Evolutionary conservation across 2,329 filamentous ascomycete genomes (phyloP).

Genomic region (Fusarium nelsonii): DNA sequence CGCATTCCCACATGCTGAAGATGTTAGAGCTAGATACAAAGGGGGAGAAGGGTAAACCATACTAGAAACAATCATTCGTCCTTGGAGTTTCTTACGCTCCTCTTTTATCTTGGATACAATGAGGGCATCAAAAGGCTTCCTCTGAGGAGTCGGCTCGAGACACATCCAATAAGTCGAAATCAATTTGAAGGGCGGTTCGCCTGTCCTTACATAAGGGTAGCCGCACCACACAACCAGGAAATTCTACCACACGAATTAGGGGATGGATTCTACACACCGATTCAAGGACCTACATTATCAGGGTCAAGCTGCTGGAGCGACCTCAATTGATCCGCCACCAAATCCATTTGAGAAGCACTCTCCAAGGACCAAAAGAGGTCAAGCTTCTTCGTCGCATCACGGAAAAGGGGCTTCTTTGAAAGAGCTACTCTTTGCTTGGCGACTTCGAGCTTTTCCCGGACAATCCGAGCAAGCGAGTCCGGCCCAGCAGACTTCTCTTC

Average conservation of each 20-base stretch:
- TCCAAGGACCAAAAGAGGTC: slow-evolving; percentile 20
- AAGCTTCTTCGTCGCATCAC: slow-evolving; percentile 7
- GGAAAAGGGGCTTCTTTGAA: slow-evolving; percentile 3
- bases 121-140: slow-evolving; percentile 5
- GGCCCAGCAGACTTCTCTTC: neutral
- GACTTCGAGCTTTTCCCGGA: neutral
- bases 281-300: slow-evolving; percentile 5
- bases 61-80: slow-evolving; percentile 8
- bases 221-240: slow-evolving; percentile 18
- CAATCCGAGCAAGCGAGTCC: neutral
- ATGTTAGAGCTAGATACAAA: neutral
- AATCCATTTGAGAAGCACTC: slow-evolving; percentile 13
- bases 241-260: slow-evolving; percentile 4
- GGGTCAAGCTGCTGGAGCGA: slow-evolving; percentile 6
- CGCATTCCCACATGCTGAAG: neutral
- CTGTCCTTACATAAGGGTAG: slow-evolving; percentile 8
- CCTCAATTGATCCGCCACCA: neutral
- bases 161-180: slow-evolving; percentile 10
- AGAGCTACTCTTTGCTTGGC: neutral
- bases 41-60: neutral
- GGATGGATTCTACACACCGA: no score
- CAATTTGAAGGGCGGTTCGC: neutral
- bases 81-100: neutral
- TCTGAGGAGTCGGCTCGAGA: slow-evolving; percentile 2
- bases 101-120: slow-evolving; percentile 12